phyloP scores from a whole-genome alignment of 371 early-diverging fungal genomes.

The Mucor circinelloides region DNA sequence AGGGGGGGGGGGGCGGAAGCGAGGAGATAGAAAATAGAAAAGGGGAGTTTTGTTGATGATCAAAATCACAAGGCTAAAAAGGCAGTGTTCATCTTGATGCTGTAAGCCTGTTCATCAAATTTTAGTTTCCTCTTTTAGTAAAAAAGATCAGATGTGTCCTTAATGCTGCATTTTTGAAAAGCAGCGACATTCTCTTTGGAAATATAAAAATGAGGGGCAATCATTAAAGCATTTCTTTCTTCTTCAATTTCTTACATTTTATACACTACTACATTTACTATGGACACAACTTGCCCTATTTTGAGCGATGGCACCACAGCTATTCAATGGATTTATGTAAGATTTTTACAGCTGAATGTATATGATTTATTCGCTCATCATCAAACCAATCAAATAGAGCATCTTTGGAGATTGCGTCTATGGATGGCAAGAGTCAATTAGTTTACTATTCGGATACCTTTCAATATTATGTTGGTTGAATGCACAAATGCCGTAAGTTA shows the following conservation, averaged over 20 bases:
- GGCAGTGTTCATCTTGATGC: slow-evolving; percentile 10
- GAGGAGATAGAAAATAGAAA: slow-evolving; percentile 2
- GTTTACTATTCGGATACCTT: slow-evolving; percentile 58
- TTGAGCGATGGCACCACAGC: slow-evolving; percentile 12
- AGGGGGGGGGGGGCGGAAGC: too few species aligned
- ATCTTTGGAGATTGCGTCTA: slow-evolving; percentile 63
- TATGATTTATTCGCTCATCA: background rate
- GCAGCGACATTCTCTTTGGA: slow-evolving; percentile 11
- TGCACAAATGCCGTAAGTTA: slow-evolving; percentile 78
- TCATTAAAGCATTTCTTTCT: slow-evolving; percentile 1
- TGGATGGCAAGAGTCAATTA: slow-evolving; percentile 47
- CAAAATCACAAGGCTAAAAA: slow-evolving; percentile 4
- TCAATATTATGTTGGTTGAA: slow-evolving; percentile 77
- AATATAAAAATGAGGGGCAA: background rate
- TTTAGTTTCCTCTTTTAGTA: slow-evolving; percentile 11
- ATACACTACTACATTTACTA: background rate
- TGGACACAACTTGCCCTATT: slow-evolving; percentile 22
- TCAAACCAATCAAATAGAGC: slow-evolving; percentile 23
- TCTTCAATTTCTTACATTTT: slow-evolving; percentile 2
- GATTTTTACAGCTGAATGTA: background rate
- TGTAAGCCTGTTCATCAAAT: slow-evolving; percentile 12
- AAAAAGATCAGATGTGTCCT: slow-evolving; percentile 27
- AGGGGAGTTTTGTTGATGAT: background rate
- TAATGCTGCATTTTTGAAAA: slow-evolving; percentile 3
- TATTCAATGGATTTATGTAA: slow-evolving; percentile 45